Conservation (phyloP, 2,329 filamentous ascomycete genomes). For the Colletotrichum incanum region DNA sequence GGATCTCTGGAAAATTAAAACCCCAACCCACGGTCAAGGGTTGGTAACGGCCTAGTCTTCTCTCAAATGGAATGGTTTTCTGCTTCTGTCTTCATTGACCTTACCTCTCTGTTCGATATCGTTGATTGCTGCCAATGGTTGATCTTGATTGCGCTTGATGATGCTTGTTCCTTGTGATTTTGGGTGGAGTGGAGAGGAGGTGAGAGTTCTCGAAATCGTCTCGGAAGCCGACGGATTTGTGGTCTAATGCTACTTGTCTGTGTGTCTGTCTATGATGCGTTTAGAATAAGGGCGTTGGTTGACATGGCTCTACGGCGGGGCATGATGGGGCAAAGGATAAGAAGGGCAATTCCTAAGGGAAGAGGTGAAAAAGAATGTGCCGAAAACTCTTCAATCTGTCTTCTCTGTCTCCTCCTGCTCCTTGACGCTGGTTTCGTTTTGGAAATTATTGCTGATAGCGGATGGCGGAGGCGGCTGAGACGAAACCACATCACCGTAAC, state of each 20-base stretch:
- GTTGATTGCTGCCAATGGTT: slow-evolving; percentile 1
- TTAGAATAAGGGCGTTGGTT: slow-evolving; percentile 20
- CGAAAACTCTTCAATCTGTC: slow-evolving; percentile 48
- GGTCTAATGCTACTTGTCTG: slow-evolving; percentile 36
- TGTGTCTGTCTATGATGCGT: slow-evolving; percentile 39
- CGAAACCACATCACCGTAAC: slow-evolving; percentile 22
- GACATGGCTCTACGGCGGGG: slow-evolving; percentile 13
- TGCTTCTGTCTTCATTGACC: slow-evolving; percentile 41
- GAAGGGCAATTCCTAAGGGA: slow-evolving; percentile 9
- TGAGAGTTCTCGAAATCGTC: slow-evolving; percentile 20
- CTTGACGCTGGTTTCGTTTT: slow-evolving; percentile 47
- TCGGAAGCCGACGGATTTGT: slow-evolving; percentile 26
- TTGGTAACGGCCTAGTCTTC: slow-evolving; percentile 42
- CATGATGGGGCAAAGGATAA: not conserved
- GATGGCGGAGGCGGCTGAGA: slow-evolving; percentile 18
- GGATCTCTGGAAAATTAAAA: slow-evolving; percentile 44
- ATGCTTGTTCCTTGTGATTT: slow-evolving; percentile 21
- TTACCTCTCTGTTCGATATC: slow-evolving; percentile 20
- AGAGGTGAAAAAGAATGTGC: slow-evolving; percentile 23
- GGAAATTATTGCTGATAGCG: slow-evolving; percentile 44
- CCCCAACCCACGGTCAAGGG: slow-evolving; percentile 42
- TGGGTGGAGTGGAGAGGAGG: not conserved
- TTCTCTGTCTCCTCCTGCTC: slow-evolving; percentile 75
- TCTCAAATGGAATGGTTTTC: slow-evolving; percentile 42
- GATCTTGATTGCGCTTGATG: slow-evolving; percentile 20